Evolutionary conservation across 352 stramenopile genomes (phyloP).

Genomic region (Globisporangium spiculum): DNA sequence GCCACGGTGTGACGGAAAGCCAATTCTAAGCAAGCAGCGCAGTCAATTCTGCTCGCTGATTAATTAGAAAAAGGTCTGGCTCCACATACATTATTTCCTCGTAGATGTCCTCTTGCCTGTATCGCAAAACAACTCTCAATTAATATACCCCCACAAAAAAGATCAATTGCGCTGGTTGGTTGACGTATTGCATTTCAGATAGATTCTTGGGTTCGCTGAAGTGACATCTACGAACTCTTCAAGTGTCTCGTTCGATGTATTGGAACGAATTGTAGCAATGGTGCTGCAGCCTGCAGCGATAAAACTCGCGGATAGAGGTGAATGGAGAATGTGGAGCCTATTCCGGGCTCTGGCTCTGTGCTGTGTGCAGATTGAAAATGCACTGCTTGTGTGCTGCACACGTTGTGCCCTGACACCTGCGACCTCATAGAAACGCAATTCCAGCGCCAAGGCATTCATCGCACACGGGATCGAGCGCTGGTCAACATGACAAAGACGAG

Average conservation of each 20-base stretch:
- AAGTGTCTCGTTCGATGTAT: too few relatives aligned
- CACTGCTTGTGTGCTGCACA: too few relatives aligned
- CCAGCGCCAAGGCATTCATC: background rate
- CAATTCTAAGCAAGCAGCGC: slow-evolving; percentile 86
- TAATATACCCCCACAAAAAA: background rate
- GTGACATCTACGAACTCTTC: too few relatives aligned
- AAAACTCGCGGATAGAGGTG: too few relatives aligned
- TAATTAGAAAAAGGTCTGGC: slow-evolving; percentile 1
- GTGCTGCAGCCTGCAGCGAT: too few relatives aligned
- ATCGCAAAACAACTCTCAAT: background rate
- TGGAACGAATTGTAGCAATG: too few relatives aligned
- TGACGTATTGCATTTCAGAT: background rate
- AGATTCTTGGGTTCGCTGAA: too few relatives aligned
- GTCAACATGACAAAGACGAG: background rate
- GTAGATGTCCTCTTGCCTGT: slow-evolving; percentile 3
- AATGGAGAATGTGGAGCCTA: too few relatives aligned
- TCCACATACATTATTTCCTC: slow-evolving; percentile 12
- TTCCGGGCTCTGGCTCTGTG: too few relatives aligned
- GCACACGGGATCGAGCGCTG: background rate
- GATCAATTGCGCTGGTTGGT: background rate
- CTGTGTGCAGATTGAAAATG: too few relatives aligned
- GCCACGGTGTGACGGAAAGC: slow-evolving; percentile 94
- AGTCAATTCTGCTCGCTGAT: background rate
- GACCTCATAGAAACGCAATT: background rate
- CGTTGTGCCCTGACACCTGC: background rate